Percentiles rank a stretch among this genome's conserved stretches.
phyloP scores from a whole-genome alignment of 1,139 yeast genomes.

The Hyphopichia buzzinii region DNA sequence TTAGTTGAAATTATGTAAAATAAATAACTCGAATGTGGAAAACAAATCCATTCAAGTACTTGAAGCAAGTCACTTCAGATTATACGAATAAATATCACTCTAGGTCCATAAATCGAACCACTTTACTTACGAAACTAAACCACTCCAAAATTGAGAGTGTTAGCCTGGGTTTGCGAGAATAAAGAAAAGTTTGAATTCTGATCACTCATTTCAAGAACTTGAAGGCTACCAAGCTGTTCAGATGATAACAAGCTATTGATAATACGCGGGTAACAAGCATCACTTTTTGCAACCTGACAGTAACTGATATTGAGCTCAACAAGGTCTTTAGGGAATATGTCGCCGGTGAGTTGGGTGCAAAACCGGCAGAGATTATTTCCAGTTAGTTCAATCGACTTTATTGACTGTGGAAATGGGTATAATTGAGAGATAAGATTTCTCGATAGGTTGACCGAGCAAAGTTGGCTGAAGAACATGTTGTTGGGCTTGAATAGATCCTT shows the following conservation, averaged over 20 bases:
- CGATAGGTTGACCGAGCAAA: slow-evolving; percentile 20
- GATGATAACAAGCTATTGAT: background rate
- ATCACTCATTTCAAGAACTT: background rate
- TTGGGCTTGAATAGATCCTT: slow-evolving; percentile 1
- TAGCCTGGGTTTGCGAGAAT: background rate
- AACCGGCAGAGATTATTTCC: slow-evolving; percentile 18
- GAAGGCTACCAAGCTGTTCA: background rate
- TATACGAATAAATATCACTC: no score
- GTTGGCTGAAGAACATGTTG: slow-evolving; percentile 9
- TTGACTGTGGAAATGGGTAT: slow-evolving; percentile 15
- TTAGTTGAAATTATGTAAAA: no score
- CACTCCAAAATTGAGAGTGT: no score
- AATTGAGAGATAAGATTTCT: slow-evolving; percentile 19
- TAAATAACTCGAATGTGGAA: no score
- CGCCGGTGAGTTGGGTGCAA: slow-evolving; percentile 2
- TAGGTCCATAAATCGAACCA: no score
- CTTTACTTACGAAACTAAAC: no score
- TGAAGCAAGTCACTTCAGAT: no score
- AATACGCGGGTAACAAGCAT: background rate
- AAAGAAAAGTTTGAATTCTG: background rate
- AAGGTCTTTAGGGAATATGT: slow-evolving; percentile 1
- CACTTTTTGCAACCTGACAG: background rate
- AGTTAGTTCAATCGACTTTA: slow-evolving; percentile 14
- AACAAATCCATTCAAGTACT: no score
- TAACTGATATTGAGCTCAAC: slow-evolving; percentile 1